These are phyloP conservation scores for Cochlearia excelsa DNA, from an alignment of 345 rosid genomes.

Conservation along the genomic window DNA sequence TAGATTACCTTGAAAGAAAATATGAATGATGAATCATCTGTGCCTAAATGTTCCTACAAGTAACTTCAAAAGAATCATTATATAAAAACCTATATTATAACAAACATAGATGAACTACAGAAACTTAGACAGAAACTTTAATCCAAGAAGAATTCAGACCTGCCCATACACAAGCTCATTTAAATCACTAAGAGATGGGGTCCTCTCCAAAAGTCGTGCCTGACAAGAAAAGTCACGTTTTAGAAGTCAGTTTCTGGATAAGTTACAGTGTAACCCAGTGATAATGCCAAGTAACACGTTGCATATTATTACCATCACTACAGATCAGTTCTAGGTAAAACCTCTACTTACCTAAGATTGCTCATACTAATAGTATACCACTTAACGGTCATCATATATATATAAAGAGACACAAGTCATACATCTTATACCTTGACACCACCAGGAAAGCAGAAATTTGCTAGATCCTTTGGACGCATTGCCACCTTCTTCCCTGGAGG, in stretches of 20 bases:
- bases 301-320: neutral
- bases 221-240: constrained; percentile 35
- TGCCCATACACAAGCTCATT: constrained; percentile 93
- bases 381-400: neutral
- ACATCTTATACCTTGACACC: constrained; percentile 72
- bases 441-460: constrained; percentile 91
- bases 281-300: no score
- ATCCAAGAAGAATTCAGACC: constrained; percentile 41
- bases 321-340: neutral
- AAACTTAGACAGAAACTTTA: constrained; percentile 11
- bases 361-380: constrained; percentile 8
- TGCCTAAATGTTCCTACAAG: constrained; percentile 81
- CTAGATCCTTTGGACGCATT: constrained; percentile 78
- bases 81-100: constrained; percentile 6
- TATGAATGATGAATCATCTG: constrained; percentile 80
- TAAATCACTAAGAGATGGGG: constrained; percentile 91
- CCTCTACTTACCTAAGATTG: neutral
- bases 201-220: constrained; percentile 83
- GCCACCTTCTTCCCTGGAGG: constrained; percentile 87
- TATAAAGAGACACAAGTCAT: neutral
- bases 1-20: constrained; percentile 77
- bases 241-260: constrained; percentile 13
- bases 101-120: constrained; percentile 8
- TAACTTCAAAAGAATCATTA: constrained; percentile 8
- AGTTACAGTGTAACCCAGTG: neutral